These are phyloP conservation scores for Populus hybrid DNA, from an alignment of 441 rosid genomes.

Conservation along the genomic window DNA sequence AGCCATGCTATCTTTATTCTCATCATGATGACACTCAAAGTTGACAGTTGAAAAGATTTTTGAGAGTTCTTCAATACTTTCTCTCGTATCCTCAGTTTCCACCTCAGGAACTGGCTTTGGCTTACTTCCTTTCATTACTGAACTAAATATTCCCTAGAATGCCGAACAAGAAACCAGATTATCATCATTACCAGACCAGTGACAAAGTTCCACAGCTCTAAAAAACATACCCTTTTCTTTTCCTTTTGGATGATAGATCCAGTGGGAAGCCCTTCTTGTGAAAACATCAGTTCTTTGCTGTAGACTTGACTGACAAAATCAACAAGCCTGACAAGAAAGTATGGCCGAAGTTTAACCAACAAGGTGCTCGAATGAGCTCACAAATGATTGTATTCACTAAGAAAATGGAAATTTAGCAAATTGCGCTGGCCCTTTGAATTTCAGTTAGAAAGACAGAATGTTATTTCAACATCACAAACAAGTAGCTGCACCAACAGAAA, in stretches of 20 bases:
- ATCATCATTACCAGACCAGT: neutral
- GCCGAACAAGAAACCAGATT: conserved; percentile 15
- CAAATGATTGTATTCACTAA: neutral
- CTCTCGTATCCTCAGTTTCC: conserved; percentile 66
- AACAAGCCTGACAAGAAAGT: conserved; percentile 45
- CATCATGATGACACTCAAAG: conserved; percentile 47
- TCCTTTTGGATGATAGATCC: conserved; percentile 49
- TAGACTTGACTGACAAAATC: conserved; percentile 57
- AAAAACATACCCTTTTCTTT: conserved; percentile 67
- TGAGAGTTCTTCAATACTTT: conserved; percentile 59
- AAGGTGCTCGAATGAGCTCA: conserved; percentile 2
- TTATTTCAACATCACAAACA: neutral
- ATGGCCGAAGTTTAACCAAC: neutral
- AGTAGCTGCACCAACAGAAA: neutral
- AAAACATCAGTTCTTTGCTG: conserved; percentile 40
- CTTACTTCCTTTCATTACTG: conserved; percentile 59
- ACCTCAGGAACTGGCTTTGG: conserved; percentile 45
- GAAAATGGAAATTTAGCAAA: neutral
- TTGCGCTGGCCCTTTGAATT: neutral
- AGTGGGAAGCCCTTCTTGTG: conserved; percentile 37
- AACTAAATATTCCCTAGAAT: conserved; percentile 76
- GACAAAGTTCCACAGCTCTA: conserved; percentile 7
- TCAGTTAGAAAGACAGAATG: neutral
- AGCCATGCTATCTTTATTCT: conserved; percentile 30
- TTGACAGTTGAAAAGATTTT: conserved; percentile 56